These are phyloP conservation scores for Sphagnum contortum DNA, from an alignment of 225 moss, liverwort and hornwort species.

Conservation along the genomic window DNA sequence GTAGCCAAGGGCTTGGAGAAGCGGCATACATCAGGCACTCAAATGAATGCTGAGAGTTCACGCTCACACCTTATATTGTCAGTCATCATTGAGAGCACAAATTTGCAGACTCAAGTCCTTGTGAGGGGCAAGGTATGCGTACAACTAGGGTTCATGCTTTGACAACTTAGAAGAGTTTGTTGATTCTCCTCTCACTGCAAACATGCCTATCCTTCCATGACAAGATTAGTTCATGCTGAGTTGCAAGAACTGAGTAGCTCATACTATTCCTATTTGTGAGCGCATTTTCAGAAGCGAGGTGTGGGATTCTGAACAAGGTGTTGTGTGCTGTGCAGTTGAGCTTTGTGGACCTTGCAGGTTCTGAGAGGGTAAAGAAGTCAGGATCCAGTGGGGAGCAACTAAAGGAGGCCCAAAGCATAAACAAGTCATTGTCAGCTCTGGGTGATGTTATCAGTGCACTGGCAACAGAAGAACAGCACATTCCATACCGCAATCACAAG, in stretches of 20 bases:
- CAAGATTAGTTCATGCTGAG: no score
- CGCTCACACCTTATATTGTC: constrained; percentile 91
- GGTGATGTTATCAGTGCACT: constrained; percentile 97
- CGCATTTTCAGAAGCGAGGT: no score
- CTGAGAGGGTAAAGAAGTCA: constrained; percentile 93
- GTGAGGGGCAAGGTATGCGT: constrained; percentile 89
- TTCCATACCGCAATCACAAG: constrained; percentile 96
- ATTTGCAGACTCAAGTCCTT: constrained; percentile 87
- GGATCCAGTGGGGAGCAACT: constrained; percentile 96
- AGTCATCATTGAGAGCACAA: constrained; percentile 88
- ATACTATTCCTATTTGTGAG: no score
- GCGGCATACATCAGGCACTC: constrained; percentile 89
- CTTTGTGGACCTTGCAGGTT: constrained; percentile 97
- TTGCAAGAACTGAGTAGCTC: no score
- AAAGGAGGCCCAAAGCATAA: constrained; percentile 98
- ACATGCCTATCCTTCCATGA: no score
- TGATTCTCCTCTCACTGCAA: no score
- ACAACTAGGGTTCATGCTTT: not conserved
- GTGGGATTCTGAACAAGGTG: not conserved
- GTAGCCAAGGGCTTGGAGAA: constrained; percentile 76
- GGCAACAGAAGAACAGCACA: constrained; percentile 88
- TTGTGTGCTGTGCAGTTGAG: constrained; percentile 54
- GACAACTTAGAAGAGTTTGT: no score
- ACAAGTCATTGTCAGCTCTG: constrained; percentile 89
- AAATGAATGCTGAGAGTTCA: constrained; percentile 97